Percentiles rank a stretch among this genome's conserved stretches.
These are phyloP conservation scores for Sporisorium scitamineum DNA, from an alignment of 1,284 basidiomycete species.

Conservation along the genomic window DNA sequence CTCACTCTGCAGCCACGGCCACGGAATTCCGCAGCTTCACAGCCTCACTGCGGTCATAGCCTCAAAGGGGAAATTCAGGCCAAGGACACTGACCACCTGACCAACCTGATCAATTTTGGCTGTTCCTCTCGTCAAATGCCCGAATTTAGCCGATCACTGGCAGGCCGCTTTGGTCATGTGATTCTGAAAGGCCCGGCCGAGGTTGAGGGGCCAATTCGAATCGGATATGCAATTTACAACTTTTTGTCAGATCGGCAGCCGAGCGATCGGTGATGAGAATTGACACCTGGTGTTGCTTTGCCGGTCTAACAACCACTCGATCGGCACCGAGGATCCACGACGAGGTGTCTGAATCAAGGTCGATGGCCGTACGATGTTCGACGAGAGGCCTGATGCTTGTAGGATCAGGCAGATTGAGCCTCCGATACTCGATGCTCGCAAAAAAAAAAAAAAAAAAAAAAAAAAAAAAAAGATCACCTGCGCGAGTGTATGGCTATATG, in stretches of 20 bases:
- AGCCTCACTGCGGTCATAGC: conserved; percentile 38
- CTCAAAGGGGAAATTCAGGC: not conserved
- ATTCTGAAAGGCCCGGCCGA: conserved; percentile 9
- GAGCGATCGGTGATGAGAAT: not conserved
- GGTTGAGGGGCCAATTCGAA: not conserved
- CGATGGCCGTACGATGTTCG: too few species aligned
- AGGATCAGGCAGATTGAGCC: too few species aligned
- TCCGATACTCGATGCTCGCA: too few species aligned
- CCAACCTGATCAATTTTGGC: not conserved
- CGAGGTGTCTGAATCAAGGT: too few species aligned
- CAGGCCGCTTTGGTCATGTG: not conserved
- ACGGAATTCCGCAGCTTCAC: conserved; percentile 2
- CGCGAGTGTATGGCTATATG: too few species aligned
- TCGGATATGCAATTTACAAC: not conserved
- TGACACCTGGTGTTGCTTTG: too few species aligned
- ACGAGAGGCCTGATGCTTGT: too few species aligned
- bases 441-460: too few species aligned
- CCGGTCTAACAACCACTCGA: too few species aligned
- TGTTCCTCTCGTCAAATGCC: not conserved
- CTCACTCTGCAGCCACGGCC: not conserved
- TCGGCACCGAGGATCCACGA: too few species aligned
- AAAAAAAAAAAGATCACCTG: too few species aligned
- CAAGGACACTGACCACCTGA: not conserved
- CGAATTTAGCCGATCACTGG: conserved; percentile 5
- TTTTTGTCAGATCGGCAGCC: too few species aligned